phyloP scores from a whole-genome alignment of 768 basidiomycete genomes.

The Tulasnella sp. region DNA sequence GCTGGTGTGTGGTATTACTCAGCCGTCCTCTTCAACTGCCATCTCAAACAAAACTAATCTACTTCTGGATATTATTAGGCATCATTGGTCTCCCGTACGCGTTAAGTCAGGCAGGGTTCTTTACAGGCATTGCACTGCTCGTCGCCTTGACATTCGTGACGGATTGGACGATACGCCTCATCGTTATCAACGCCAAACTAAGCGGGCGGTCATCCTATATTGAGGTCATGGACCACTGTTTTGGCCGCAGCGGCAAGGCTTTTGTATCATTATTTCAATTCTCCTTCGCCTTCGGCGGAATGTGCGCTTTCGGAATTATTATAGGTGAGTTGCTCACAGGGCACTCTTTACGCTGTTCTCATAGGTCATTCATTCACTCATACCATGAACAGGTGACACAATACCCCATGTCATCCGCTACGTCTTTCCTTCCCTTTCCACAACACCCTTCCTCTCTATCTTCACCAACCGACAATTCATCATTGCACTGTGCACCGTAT shows the following conservation, averaged over 20 bases:
- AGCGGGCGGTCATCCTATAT: conserved; percentile 88
- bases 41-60: background rate
- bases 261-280: conserved; percentile 97
- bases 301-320: conserved; percentile 98
- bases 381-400: conserved; percentile 57
- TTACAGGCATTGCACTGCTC: conserved; percentile 74
- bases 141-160: conserved; percentile 71
- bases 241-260: conserved; percentile 81
- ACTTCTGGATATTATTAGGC: background rate
- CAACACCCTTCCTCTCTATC: conserved; percentile 61
- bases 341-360: conserved; percentile 4
- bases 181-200: conserved; percentile 91
- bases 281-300: conserved; percentile 94
- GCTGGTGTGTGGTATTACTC: conserved; percentile 73
- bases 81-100: conserved; percentile 63
- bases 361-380: background rate
- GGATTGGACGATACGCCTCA: conserved; percentile 97
- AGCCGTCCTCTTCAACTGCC: background rate
- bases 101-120: conserved; percentile 85
- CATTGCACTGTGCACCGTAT: conserved; percentile 73
- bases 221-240: conserved; percentile 88
- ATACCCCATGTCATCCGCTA: conserved; percentile 88
- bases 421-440: conserved; percentile 55
- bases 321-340: conserved; percentile 38
- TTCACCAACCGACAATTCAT: conserved; percentile 82